Evolutionary conservation across 1,284 basidiomycete genomes (phyloP).

Genomic region (Ceratobasidium sp.): DNA sequence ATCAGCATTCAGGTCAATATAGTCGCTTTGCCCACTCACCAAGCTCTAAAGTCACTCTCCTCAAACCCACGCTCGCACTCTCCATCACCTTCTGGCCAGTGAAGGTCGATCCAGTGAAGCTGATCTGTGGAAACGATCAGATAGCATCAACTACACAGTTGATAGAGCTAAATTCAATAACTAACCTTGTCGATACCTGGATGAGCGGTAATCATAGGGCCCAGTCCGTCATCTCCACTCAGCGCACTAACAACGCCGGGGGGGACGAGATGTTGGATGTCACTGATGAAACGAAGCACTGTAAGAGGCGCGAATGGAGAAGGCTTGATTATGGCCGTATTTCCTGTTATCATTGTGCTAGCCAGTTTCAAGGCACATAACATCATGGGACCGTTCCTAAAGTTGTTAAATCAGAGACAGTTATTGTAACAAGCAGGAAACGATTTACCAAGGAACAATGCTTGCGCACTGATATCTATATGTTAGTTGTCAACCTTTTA

Average conservation of each 20-base stretch:
- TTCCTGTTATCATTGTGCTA: slow-evolving; percentile 87
- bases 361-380: slow-evolving; percentile 77
- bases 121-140: slow-evolving; percentile 51
- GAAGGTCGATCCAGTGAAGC: slow-evolving; percentile 57
- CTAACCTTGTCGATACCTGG: slow-evolving; percentile 76
- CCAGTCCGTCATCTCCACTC: slow-evolving; percentile 84
- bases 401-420: background rate
- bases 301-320: slow-evolving; percentile 92
- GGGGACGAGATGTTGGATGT: slow-evolving; percentile 73
- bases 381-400: slow-evolving; percentile 16
- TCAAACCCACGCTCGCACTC: slow-evolving; percentile 62
- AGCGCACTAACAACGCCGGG: slow-evolving; percentile 93
- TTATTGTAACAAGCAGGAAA: background rate
- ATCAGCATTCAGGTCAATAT: background rate
- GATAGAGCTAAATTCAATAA: too few species aligned
- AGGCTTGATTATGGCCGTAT: slow-evolving; percentile 91
- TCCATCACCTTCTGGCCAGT: slow-evolving; percentile 63
- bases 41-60: slow-evolving; percentile 85
- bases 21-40: background rate
- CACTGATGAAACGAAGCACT: slow-evolving; percentile 66
- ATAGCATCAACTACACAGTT: background rate
- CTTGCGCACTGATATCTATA: slow-evolving; percentile 4
- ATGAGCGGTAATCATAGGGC: slow-evolving; percentile 82
- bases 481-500: background rate
- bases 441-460: slow-evolving; percentile 26